A percentile compares a stretch with the other conserved stretches of the same genome.
These are phyloP conservation scores for Colletotrichum sp. DNA, from an alignment of 2,329 filamentous ascomycete genomes.

Conservation along the genomic window DNA sequence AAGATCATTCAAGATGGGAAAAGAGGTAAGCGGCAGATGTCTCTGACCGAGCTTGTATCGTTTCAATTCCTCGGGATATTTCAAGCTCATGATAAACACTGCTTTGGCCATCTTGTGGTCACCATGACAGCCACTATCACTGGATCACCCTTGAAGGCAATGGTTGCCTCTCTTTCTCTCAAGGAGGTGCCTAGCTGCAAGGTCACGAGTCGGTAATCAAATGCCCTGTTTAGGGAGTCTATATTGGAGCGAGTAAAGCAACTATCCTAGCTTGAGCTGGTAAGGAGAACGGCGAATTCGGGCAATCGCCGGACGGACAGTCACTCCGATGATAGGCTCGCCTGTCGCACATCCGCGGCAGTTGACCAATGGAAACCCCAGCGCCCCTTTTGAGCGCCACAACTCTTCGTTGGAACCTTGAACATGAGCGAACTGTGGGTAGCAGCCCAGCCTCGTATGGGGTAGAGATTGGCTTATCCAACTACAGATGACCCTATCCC, in stretches of 20 bases:
- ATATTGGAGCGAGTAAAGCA: background rate
- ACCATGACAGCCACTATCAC: background rate
- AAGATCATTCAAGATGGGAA: background rate
- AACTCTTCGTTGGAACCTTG: background rate
- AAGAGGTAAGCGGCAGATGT: fast-evolving
- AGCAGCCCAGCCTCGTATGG: background rate
- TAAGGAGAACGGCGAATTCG: background rate
- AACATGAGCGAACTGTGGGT: background rate
- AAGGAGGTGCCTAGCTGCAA: background rate
- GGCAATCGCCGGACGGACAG: background rate
- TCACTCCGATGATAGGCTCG: background rate
- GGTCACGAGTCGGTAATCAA: background rate
- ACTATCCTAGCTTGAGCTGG: background rate
- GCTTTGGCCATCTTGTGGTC: background rate
- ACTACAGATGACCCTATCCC: background rate
- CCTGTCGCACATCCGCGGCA: background rate
- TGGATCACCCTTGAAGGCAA: background rate
- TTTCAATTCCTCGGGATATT: background rate
- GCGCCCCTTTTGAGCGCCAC: background rate
- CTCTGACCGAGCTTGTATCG: background rate
- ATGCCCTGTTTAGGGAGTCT: background rate
- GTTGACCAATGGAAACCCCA: background rate
- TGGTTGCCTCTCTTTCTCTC: background rate
- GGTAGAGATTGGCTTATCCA: background rate
- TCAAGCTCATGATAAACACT: background rate